Percentiles rank a stretch among this genome's conserved stretches.
These are phyloP conservation scores for Ceratocystis ficicola DNA, from an alignment of 2,329 filamentous ascomycete genomes.

Conservation along the genomic window DNA sequence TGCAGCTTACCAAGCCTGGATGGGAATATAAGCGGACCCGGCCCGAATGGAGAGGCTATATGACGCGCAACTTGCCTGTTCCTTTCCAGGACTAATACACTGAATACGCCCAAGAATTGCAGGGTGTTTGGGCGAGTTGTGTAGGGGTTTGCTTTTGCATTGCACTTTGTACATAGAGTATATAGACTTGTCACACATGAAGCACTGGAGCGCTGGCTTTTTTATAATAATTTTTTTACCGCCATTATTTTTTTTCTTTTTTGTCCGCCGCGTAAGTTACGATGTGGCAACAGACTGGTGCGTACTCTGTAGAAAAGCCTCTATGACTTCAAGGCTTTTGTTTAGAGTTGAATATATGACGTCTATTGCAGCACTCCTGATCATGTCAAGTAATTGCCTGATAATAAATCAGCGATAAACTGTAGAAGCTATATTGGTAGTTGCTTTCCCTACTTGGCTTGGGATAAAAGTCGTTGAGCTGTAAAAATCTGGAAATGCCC, in stretches of 20 bases:
- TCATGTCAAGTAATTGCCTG: no score
- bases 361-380: no score
- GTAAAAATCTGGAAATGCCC: neutral
- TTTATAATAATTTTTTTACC: neutral
- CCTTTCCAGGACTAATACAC: conserved; percentile 25
- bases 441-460: no score
- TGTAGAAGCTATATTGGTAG: no score
- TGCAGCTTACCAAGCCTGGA: conserved; percentile 35
- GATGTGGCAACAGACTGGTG: no score
- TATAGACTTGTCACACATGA: neutral
- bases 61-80: conserved; percentile 35
- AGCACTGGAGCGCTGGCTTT: neutral
- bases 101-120: neutral
- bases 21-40: conserved; percentile 36
- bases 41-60: conserved; percentile 43
- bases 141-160: conserved; percentile 11
- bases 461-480: no score
- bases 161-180: neutral
- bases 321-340: neutral
- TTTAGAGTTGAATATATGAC: neutral
- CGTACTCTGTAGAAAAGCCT: neutral
- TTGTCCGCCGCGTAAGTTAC: no score
- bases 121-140: conserved; percentile 5
- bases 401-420: no score
- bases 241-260: no score